phyloP scores from a whole-genome alignment of 148 eudicot species.

The Hydrangea macrophylla region DNA sequence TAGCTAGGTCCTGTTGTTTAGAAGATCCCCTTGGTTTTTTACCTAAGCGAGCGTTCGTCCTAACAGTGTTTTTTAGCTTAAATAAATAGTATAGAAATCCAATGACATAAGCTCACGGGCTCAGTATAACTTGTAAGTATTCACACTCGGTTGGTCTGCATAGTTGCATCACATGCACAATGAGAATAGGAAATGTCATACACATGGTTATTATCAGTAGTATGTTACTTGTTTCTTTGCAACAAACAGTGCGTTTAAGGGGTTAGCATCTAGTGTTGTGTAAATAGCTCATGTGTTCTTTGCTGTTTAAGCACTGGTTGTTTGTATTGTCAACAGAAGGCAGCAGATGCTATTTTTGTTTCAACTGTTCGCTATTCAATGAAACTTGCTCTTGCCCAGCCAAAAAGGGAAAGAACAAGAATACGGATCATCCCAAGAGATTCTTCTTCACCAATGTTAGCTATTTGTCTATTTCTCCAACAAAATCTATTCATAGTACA shows the following conservation, averaged over 20 bases:
- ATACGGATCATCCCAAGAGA: not conserved
- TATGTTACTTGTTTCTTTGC: no score
- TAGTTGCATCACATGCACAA: not conserved
- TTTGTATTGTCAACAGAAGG: no score
- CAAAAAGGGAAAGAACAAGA: not conserved
- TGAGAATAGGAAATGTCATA: no score
- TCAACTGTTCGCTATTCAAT: no score
- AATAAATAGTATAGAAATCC: not conserved
- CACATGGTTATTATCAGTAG: no score
- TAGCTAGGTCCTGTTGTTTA: constrained; percentile 2
- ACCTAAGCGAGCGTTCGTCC: not conserved
- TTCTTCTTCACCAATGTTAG: not conserved
- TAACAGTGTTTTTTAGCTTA: not conserved
- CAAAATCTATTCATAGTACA: not conserved
- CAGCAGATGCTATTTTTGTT: no score
- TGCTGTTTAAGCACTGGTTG: no score
- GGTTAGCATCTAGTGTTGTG: no score
- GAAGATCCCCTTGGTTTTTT: not conserved
- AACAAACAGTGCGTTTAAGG: no score
- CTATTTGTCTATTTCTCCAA: not conserved
- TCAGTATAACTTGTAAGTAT: not conserved
- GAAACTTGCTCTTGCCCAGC: no score
- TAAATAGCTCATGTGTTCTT: no score
- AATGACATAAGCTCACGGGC: not conserved
- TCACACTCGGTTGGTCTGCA: not conserved